Base-by-base conservation (phyloP, 148 eudicot species). In the Vaccinium vitisidaea region DNA sequence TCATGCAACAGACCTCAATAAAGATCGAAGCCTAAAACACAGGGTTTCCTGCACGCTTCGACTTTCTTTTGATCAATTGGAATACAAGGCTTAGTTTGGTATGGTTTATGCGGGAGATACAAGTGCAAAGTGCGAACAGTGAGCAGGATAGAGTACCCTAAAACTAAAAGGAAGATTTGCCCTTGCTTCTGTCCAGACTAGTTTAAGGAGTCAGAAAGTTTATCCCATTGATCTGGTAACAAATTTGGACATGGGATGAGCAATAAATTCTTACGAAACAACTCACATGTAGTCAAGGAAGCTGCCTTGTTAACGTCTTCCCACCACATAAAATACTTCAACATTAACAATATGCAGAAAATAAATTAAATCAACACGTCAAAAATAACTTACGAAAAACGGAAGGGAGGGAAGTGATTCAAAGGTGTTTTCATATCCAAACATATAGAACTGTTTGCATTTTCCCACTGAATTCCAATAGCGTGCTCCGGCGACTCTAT, bases 341-440 rank as follows among this genome's bases (percentile, higher is more conserved):
- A 30, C 16, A 30, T 11, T 55, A 43, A 19, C 82, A 80, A 11
- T 32, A 52, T 46, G 84, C 58, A 54, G 39, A 83, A 32, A 39
- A 65, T 27, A 83, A 43, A 48, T 65, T 32, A 49, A 25, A 25
- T 83, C 32, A 83, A 46, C 77, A 88, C 12, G 61, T 70, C 30
- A 89, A 23, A 67, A 43, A 86, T 75, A 83, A 88, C 98, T 84
- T 86, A 97, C 99, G 94, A 98, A 84, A 95, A 97, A 84, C 99
- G 99, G 85, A 97, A 95, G 46, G 99, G 98, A 82, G 99, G 99
- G 85, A 97, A 97, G 88, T 95, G 99, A 89, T 95, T 90, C 84
- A 97, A 84, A 85, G 99, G 99, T 79, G 99, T 97, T 81, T 93
- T 94, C 90, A 93, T 87, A 88, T 97, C 98, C 91, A 97, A 88